phyloP scores from a whole-genome alignment of 257 asterid species.

The Mentha longifolia region DNA sequence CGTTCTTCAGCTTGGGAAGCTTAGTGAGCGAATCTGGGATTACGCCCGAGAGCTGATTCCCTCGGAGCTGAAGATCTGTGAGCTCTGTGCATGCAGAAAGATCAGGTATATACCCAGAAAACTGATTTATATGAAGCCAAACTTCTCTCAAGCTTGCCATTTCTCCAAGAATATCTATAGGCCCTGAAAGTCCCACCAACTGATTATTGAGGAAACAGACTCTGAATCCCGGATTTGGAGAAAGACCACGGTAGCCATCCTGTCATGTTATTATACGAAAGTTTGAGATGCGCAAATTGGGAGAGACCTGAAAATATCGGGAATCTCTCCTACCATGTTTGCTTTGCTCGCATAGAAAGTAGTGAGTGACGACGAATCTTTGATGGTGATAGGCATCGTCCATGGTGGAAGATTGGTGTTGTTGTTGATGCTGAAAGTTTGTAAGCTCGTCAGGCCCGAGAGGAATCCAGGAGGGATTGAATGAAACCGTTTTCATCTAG shows the following conservation, averaged over 20 bases:
- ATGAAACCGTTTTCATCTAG: conserved; percentile 65
- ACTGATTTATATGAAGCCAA: conserved; percentile 76
- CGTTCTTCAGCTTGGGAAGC: conserved; percentile 53
- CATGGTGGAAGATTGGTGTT: conserved; percentile 61
- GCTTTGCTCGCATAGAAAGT: conserved; percentile 55
- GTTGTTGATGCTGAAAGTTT: conserved; percentile 56
- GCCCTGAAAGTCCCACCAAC: conserved; percentile 55
- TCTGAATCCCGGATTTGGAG: conserved; percentile 56
- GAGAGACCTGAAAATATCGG: conserved; percentile 62
- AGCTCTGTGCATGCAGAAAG: conserved; percentile 58
- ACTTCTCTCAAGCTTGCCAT: conserved; percentile 51
- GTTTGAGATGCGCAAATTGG: conserved; percentile 59
- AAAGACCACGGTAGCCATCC: conserved; percentile 67
- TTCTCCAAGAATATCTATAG: conserved; percentile 51
- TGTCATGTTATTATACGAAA: conserved; percentile 68
- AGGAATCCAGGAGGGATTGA: conserved; percentile 59
- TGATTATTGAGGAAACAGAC: conserved; percentile 73
- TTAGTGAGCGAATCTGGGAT: conserved; percentile 62
- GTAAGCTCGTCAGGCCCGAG: conserved; percentile 59
- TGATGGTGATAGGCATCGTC: conserved; percentile 50
- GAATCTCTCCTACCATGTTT: conserved; percentile 61
- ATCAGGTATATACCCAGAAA: conserved; percentile 76
- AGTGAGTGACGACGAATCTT: conserved; percentile 55
- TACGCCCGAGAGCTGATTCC: conserved; percentile 67
- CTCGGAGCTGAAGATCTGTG: conserved; percentile 63